phyloP scores from a whole-genome alignment of 176 grass and related monocot genomes.

The Oryza meridionalis region DNA sequence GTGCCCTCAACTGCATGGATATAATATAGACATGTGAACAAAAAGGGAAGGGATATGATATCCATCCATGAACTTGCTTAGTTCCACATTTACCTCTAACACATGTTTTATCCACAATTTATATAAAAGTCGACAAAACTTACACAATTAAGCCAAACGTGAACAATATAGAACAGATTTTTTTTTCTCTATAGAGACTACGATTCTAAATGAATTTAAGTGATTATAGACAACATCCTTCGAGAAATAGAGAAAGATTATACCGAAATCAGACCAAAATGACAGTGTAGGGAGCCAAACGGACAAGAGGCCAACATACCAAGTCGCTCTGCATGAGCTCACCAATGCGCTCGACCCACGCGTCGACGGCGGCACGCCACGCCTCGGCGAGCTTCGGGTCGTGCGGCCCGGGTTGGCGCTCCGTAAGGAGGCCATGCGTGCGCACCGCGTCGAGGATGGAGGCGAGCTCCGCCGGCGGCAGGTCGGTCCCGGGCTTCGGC shows the following conservation, averaged over 20 bases:
- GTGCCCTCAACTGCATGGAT: neutral
- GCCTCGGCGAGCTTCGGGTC: conserved; percentile 46
- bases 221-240: neutral
- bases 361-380: conserved; percentile 46
- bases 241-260: neutral
- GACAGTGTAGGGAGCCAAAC: neutral
- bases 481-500: conserved; percentile 38
- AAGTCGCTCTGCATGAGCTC: conserved; percentile 39
- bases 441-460: conserved; percentile 47
- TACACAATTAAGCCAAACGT: neutral
- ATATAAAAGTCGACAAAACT: neutral
- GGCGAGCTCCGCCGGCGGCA: conserved; percentile 48
- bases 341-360: conserved; percentile 43
- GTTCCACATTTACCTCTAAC: neutral
- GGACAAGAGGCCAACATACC: conserved; percentile 11
- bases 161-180: neutral
- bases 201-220: neutral
- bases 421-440: conserved; percentile 38
- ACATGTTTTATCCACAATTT: neutral
- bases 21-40: neutral
- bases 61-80: neutral
- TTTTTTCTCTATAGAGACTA: neutral
- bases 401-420: conserved; percentile 16
- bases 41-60: neutral
- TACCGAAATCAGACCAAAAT: neutral